phyloP scores from a whole-genome alignment of 2,329 filamentous ascomycete genomes.

The Thermoascus crustaceus region DNA sequence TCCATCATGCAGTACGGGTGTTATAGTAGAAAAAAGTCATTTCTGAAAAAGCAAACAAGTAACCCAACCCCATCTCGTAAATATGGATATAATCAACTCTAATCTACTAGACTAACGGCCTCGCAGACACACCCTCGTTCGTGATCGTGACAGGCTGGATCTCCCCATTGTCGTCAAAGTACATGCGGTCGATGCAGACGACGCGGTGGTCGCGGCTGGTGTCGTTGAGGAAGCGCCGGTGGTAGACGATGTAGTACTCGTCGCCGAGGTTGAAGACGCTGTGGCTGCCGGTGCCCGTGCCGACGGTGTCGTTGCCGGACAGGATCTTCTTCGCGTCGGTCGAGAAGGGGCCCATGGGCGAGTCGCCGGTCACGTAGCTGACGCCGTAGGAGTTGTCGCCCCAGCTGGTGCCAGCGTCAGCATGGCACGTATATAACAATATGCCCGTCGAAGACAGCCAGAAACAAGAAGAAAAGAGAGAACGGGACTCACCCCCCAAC shows the following conservation, averaged over 20 bases:
- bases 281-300: constrained; percentile 35
- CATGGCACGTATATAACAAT: neutral
- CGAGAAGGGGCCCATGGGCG: constrained; percentile 37
- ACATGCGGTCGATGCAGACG: constrained; percentile 42
- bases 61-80: too few relatives aligned
- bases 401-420: constrained; percentile 26
- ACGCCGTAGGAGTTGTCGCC: constrained; percentile 40
- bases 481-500: constrained; percentile 27
- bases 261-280: constrained; percentile 35
- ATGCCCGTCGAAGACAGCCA: neutral
- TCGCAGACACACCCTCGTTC: constrained; percentile 17
- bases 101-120: constrained; percentile 16
- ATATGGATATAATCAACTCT: neutral
- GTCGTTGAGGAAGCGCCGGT: constrained; percentile 39
- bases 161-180: constrained; percentile 38
- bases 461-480: neutral
- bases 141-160: constrained; percentile 38
- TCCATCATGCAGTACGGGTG: too few relatives aligned
- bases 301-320: constrained; percentile 16
- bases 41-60: too few relatives aligned
- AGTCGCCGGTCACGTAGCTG: constrained; percentile 35
- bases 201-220: constrained; percentile 40
- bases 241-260: constrained; percentile 41
- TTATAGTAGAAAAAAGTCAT: too few relatives aligned
- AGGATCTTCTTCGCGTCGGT: constrained; percentile 31